Percentiles rank a stretch among this genome's conserved stretches.
Evolutionary conservation across 805 yeast genomes (phyloP).

Genomic region (Clavispora asparagi): DNA sequence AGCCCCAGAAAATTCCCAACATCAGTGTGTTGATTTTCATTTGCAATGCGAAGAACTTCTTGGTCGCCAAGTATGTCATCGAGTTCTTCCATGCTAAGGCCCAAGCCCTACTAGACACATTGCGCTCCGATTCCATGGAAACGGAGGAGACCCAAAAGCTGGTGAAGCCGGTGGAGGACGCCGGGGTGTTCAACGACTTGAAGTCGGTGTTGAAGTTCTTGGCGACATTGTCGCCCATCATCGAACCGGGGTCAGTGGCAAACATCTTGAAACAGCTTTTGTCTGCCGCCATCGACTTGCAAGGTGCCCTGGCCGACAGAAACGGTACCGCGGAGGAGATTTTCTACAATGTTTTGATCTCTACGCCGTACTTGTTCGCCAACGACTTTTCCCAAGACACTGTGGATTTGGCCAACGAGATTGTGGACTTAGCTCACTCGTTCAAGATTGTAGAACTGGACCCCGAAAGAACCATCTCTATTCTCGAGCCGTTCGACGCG

Average conservation of each 20-base stretch:
- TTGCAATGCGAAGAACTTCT: slow-evolving; percentile 57
- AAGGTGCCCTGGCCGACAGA: slow-evolving; percentile 35
- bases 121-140: slow-evolving; percentile 13
- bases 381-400: slow-evolving; percentile 31
- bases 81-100: slow-evolving; percentile 64
- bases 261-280: slow-evolving; percentile 51
- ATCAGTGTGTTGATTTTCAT: slow-evolving; percentile 62
- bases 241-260: slow-evolving; percentile 39
- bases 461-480: slow-evolving; percentile 11
- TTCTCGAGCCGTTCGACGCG: slow-evolving; percentile 35
- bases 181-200: slow-evolving; percentile 64
- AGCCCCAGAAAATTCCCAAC: slow-evolving; percentile 84
- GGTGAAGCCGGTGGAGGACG: slow-evolving; percentile 21
- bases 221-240: slow-evolving; percentile 58
- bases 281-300: slow-evolving; percentile 51
- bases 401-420: slow-evolving; percentile 34
- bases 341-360: slow-evolving; percentile 53
- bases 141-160: slow-evolving; percentile 5
- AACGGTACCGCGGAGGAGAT: slow-evolving; percentile 64
- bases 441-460: slow-evolving; percentile 28
- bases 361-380: slow-evolving; percentile 60
- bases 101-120: slow-evolving; percentile 47
- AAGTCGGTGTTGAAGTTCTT: slow-evolving; percentile 70
- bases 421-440: slow-evolving; percentile 42
- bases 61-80: slow-evolving; percentile 63